A percentile compares a stretch with the other conserved stretches of the same genome.
Conservation (phyloP, 2,329 filamentous ascomycete species). For the Zalaria sp. region DNA sequence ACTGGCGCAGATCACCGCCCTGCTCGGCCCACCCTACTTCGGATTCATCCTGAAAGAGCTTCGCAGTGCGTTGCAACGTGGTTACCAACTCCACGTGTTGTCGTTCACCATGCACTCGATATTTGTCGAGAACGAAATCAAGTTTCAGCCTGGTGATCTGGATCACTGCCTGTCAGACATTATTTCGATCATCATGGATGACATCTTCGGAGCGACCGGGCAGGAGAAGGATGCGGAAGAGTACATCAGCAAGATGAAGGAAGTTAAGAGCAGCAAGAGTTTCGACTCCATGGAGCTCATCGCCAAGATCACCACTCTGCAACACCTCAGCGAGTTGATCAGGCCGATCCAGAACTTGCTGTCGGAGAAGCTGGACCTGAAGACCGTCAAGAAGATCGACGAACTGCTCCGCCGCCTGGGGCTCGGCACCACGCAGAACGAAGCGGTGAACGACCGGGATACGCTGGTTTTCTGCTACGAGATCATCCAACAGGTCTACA, state of each 20-base stretch:
- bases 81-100: slow-evolving; percentile 87
- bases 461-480: slow-evolving; percentile 93
- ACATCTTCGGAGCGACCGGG: slow-evolving; percentile 83
- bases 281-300: slow-evolving; percentile 94
- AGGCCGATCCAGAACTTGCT: slow-evolving; percentile 66
- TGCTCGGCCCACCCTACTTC: slow-evolving; percentile 72
- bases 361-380: slow-evolving; percentile 69
- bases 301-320: slow-evolving; percentile 66
- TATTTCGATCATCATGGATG: slow-evolving; percentile 83
- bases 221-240: slow-evolving; percentile 96
- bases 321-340: slow-evolving; percentile 59
- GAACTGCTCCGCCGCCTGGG: slow-evolving; percentile 73
- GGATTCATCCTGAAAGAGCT: slow-evolving; percentile 91
- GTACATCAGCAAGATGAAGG: slow-evolving; percentile 90
- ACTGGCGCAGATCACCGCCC: slow-evolving; percentile 64
- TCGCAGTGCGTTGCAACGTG: slow-evolving; percentile 64
- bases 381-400: slow-evolving; percentile 79
- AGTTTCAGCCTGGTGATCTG: slow-evolving; percentile 66
- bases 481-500: slow-evolving; percentile 73
- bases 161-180: slow-evolving; percentile 75
- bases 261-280: slow-evolving; percentile 95
- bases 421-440: slow-evolving; percentile 69
- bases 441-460: slow-evolving; percentile 62
- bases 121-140: slow-evolving; percentile 58
- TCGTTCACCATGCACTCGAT: slow-evolving; percentile 93